Evolutionary conservation across 148 eudicot genomes (phyloP).

Genomic region (Fagopyrum esculentum): DNA sequence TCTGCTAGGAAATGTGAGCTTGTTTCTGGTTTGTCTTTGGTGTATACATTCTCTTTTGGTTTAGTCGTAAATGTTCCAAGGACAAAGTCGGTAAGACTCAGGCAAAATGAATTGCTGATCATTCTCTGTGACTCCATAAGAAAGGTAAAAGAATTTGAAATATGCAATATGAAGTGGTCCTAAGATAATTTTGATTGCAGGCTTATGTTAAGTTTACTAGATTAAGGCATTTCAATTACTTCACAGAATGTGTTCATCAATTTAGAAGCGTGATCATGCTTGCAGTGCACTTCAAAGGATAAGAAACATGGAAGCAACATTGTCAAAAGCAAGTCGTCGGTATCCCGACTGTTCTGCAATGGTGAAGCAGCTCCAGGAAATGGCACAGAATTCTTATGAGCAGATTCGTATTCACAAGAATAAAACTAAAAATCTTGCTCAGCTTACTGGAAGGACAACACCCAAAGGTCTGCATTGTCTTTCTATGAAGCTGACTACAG

Average conservation of each 20-base stretch:
- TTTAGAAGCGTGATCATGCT: neutral
- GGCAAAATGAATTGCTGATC: neutral
- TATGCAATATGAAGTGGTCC: neutral
- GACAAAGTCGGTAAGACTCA: too few relatives aligned
- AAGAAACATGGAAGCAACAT: slow-evolving; percentile 56
- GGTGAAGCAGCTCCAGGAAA: slow-evolving; percentile 72
- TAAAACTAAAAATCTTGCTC: slow-evolving; percentile 52
- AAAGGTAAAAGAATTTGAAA: neutral
- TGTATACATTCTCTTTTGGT: too few relatives aligned
- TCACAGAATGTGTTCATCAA: neutral
- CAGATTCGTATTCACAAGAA: slow-evolving; percentile 49
- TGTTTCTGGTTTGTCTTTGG: neutral
- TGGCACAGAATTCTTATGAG: slow-evolving; percentile 78
- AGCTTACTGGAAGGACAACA: slow-evolving; percentile 86
- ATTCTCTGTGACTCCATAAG: neutral
- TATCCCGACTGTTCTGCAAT: slow-evolving; percentile 76
- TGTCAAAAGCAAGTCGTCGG: slow-evolving; percentile 62
- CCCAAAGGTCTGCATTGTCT: slow-evolving; percentile 98
- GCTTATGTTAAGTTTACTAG: neutral
- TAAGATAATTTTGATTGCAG: neutral
- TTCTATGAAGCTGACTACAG: slow-evolving; percentile 84
- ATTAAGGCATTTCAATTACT: neutral
- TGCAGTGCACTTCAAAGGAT: slow-evolving; percentile 66
- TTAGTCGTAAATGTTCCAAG: neutral
- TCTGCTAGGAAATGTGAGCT: too few relatives aligned